phyloP scores from a whole-genome alignment of 345 rosid species.

The Toxicodendron radicans region DNA sequence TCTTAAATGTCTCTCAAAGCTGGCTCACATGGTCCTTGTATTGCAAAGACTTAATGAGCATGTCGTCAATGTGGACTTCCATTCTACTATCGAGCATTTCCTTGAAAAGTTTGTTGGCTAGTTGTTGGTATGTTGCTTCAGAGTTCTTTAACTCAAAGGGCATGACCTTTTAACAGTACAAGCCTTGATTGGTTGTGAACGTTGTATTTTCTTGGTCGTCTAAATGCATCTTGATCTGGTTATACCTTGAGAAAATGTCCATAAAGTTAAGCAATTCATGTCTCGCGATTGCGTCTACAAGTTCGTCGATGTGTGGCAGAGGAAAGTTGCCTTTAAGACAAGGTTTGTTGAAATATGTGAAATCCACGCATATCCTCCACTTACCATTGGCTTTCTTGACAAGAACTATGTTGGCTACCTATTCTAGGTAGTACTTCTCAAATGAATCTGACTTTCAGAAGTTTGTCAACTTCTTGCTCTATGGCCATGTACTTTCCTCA shows the following conservation, averaged over 20 bases:
- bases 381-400: neutral
- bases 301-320: neutral
- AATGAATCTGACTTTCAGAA: too few relatives aligned
- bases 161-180: too few relatives aligned
- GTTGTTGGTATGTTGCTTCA: too few relatives aligned
- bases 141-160: too few relatives aligned
- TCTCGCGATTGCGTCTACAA: neutral
- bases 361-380: neutral
- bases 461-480: too few relatives aligned
- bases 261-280: neutral
- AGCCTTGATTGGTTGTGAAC: neutral
- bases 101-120: too few relatives aligned
- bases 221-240: neutral
- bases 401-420: neutral
- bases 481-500: too few relatives aligned
- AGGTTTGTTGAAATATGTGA: neutral
- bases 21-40: too few relatives aligned
- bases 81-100: too few relatives aligned
- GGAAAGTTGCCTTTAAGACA: neutral
- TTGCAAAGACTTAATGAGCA: too few relatives aligned
- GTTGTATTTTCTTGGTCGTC: neutral
- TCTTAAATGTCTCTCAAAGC: too few relatives aligned
- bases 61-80: too few relatives aligned
- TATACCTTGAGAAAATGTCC: neutral
- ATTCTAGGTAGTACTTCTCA: neutral